Evolutionary conservation across 2,329 filamentous ascomycete genomes (phyloP), one percentile per base, ranked within the genome.

Genomic region (Xylaria hypoxylon): DNA sequence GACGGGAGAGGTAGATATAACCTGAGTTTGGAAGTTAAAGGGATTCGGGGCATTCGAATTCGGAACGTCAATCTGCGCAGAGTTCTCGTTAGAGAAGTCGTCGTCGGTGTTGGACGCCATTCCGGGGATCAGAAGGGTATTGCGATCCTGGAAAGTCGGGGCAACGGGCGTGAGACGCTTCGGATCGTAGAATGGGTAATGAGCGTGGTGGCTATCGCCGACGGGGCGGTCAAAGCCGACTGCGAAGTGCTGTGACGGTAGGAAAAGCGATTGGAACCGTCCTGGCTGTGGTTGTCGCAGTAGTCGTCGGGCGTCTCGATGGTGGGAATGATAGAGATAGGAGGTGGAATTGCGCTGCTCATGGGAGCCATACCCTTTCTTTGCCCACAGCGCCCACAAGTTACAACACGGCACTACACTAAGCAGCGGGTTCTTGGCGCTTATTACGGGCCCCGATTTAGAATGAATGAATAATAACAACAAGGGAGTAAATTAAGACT

Each of bases 1-100:
- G 64, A 94, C 86, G 2, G 92, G 91, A 19, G 86, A 85, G 69
- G 91, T 91, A 17, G 91, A 90, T 77, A 94, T 90, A 51, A 89
- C 86, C 77, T 92, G 90, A 1, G 95, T 92, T 80, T 96, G 89
- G 80, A 98, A 98, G 81, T 98, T 98, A 87, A 99, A 98, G 0
- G 95, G 95, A 71, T 90, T 92, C 63, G 81, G 82, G 26, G 69
- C 63, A 44, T 59, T 67, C 55, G 71, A 74, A 63, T 78, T 76
- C 26, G 80, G 73, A 45, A 77, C 73, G 57, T 80, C 77, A 77
- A 83, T 80, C 65, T 77, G 74, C 60, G 70, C 65, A 28, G 70
- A 44, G 67, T 76, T 68, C 67, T 76, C 70, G 77, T 73, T 56
- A 71, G 72, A 62, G 63, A 71, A 68, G 65, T 63, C 69, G 44